Evolutionary conservation across 768 basidiomycete genomes (phyloP).

Genomic region (Megacollybia marginata): DNA sequence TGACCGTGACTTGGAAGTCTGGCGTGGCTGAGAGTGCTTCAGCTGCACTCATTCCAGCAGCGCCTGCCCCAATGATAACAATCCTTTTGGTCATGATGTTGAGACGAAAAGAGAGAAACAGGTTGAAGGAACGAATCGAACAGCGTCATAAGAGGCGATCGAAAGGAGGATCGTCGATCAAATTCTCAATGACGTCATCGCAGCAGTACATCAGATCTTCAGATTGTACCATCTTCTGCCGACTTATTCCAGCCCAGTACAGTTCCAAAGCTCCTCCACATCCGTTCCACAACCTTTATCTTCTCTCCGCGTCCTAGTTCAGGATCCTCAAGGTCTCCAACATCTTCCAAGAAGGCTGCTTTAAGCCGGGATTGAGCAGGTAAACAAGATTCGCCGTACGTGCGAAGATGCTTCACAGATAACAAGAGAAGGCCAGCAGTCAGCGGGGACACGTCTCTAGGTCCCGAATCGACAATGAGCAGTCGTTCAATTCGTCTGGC

Average conservation of each 20-base stretch:
- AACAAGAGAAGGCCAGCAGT: constrained; percentile 72
- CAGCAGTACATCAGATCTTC: not conserved
- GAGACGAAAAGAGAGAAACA: too few relatives aligned
- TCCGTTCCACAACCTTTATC: constrained; percentile 68
- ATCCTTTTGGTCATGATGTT: too few relatives aligned
- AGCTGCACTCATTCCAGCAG: too few relatives aligned
- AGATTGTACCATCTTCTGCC: constrained; percentile 6
- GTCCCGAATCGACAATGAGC: constrained; percentile 35
- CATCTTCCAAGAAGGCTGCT: constrained; percentile 79
- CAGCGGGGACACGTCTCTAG: constrained; percentile 34
- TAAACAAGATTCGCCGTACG: constrained; percentile 51
- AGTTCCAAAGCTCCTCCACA: constrained; percentile 84
- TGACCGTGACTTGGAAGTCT: too few relatives aligned
- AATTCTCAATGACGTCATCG: not conserved
- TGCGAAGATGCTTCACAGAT: constrained; percentile 58
- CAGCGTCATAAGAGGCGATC: too few relatives aligned
- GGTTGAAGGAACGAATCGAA: too few relatives aligned
- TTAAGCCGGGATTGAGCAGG: constrained; percentile 56
- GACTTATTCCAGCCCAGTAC: constrained; percentile 53
- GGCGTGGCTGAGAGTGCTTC: too few relatives aligned
- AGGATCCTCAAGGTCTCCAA: constrained; percentile 75
- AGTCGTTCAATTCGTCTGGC: constrained; percentile 62
- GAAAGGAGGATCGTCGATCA: too few relatives aligned
- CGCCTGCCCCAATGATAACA: too few relatives aligned
- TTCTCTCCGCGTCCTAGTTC: constrained; percentile 63